Evolutionary conservation across 2,329 filamentous ascomycete genomes (phyloP).

Genomic region (Metarhizium anisopliae): DNA sequence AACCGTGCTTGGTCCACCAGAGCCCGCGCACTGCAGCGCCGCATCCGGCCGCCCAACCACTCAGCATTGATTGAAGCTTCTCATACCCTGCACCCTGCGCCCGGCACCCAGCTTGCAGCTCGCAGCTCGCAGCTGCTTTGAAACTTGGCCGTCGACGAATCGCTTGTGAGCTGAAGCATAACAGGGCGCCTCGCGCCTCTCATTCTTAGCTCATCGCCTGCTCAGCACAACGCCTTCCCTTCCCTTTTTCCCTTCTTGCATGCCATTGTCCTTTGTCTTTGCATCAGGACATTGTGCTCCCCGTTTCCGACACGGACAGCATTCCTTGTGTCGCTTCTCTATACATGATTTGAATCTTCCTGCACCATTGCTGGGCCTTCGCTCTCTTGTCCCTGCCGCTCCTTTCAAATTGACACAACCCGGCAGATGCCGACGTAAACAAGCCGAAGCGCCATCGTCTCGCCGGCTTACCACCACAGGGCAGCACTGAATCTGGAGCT

Average conservation of each 20-base stretch:
- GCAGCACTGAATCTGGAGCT: background rate
- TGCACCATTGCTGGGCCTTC: background rate
- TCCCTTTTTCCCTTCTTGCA: conserved; percentile 10
- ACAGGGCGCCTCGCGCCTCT: conserved; percentile 6
- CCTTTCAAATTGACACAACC: background rate
- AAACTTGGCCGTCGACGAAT: background rate
- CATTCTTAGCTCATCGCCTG: conserved; percentile 5
- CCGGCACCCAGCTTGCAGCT: background rate
- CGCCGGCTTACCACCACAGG: background rate
- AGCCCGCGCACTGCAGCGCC: background rate
- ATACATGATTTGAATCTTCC: background rate
- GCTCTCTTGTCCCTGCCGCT: background rate
- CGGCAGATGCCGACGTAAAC: conserved; percentile 10
- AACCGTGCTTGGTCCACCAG: too few species aligned
- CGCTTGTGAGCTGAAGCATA: background rate
- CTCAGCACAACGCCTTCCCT: conserved; percentile 4
- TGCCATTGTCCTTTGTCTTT: conserved; percentile 6
- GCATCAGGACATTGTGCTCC: background rate
- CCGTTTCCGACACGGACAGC: background rate
- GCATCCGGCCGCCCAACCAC: conserved; percentile 15
- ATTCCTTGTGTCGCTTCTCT: background rate
- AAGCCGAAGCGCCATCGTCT: conserved; percentile 1
- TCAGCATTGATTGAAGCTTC: conserved; percentile 12
- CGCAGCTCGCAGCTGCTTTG: background rate
- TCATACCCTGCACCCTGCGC: conserved; percentile 9